phyloP scores from a whole-genome alignment of 345 rosid genomes.

The Melaleuca quinquenervia region DNA sequence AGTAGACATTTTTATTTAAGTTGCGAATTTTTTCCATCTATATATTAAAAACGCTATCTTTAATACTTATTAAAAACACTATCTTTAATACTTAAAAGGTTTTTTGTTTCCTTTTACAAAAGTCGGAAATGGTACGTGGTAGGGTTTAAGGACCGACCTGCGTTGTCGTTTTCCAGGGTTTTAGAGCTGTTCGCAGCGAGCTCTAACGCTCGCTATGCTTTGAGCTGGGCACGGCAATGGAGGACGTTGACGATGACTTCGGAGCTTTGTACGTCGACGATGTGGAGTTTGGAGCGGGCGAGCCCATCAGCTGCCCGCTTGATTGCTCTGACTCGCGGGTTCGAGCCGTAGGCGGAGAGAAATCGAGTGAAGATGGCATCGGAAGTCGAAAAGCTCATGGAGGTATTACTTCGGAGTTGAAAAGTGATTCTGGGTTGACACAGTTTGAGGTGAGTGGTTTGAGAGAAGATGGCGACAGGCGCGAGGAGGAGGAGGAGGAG shows the following conservation, averaged over 20 bases:
- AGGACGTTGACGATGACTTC: conserved; percentile 44
- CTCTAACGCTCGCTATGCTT: neutral
- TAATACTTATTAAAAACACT: neutral
- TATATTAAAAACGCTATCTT: neutral
- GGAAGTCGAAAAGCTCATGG: neutral
- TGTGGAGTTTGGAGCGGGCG: conserved; percentile 18
- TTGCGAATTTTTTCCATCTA: neutral
- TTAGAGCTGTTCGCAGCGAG: neutral
- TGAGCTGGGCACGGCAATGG: conserved; percentile 10
- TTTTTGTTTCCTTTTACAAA: too few relatives aligned
- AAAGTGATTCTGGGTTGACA: neutral
- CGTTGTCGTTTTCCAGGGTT: neutral
- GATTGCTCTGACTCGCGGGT: neutral
- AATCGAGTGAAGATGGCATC: neutral
- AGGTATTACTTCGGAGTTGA: neutral
- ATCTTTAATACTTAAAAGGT: neutral
- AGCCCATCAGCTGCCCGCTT: conserved; percentile 5
- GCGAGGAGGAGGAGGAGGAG: conserved; percentile 3
- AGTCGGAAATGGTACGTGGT: neutral
- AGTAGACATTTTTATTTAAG: neutral
- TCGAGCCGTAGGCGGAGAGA: neutral
- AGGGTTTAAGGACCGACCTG: neutral
- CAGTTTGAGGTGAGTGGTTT: neutral
- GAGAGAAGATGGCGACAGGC: neutral
- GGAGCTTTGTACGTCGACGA: conserved; percentile 50